Evolutionary conservation across 371 early-diverging fungal genomes (phyloP), one percentile per base, ranked within the genome.

Genomic region (Saksenaea vasiformis): DNA sequence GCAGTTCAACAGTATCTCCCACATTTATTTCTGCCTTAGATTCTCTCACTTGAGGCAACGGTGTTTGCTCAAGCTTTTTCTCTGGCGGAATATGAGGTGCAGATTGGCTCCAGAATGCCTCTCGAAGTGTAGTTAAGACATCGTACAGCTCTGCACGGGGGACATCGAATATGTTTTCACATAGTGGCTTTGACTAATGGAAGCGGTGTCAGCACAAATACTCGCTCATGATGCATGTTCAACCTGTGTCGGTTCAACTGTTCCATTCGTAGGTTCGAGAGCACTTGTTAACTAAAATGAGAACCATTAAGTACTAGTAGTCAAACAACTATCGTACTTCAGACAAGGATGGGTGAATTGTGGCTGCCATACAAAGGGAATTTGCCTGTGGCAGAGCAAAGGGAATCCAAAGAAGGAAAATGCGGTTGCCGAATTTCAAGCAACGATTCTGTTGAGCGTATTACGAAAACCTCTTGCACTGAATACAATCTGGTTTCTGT

Each of bases 141-240:
- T 11, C 28, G 31, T 26, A 14, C 28, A 60, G 28, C 17, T 60
- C 60, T n/a, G 60, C 11, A 2, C 60, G 41, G 8, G 60, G 43
- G 19, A 60, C 60, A 47, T 60, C 60, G 44, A 60, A 60, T 26
- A 60, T 60, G 31, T 60, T 60, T 31, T 60, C 60, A 44, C 60
- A 60, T 17, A 39, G 27, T 10, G 38, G 3, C 41, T 22, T 36
- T 17, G 24, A 41, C 59, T 58, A 38, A 17, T 7, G 5, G 5
- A 17, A 41, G 19, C 19, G 14, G 2, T 14, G 14, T 41, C n/a
- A 41, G 43, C 43, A 41, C 19, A 41, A 41, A 41, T 0, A 14
- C 5, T 41, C 19, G 9, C 14, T 14, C 19, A n/a, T 41, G 43
- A 5, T 13, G 7, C 31, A 41, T 13, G 43, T 41, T 41, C 19